Conservation (phyloP, 2,329 filamentous ascomycete genomes). For the Xylaria polymorpha region DNA sequence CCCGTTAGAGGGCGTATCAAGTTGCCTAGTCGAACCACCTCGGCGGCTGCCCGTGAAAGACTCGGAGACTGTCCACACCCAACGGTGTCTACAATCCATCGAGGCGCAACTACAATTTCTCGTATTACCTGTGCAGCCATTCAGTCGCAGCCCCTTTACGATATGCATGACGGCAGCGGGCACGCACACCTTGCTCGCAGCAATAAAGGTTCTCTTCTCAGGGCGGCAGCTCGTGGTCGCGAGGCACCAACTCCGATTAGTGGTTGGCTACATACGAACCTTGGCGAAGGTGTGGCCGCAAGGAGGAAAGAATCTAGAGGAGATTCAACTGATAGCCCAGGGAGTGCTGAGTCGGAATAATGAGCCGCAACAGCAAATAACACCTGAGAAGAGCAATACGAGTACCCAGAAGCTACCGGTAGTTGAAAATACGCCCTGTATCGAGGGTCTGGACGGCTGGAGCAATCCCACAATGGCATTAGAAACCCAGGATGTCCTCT, state of each 20-base stretch:
- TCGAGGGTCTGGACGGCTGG: slow-evolving; percentile 32
- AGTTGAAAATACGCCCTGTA: slow-evolving; percentile 2
- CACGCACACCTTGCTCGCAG: slow-evolving; percentile 34
- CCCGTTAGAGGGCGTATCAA: slow-evolving; percentile 35
- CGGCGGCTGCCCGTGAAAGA: slow-evolving; percentile 28
- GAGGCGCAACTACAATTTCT: slow-evolving; percentile 37
- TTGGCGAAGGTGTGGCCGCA: slow-evolving; percentile 38
- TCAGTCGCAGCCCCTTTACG: slow-evolving; percentile 36
- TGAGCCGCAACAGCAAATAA: not conserved
- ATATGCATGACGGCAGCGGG: slow-evolving; percentile 40
- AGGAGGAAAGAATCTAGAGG: slow-evolving; percentile 33
- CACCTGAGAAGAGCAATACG: slow-evolving; percentile 3
- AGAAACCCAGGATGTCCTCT: slow-evolving; percentile 21
- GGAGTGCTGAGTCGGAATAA: slow-evolving; percentile 35
- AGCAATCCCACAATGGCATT: slow-evolving; percentile 10
- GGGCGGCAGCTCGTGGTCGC: slow-evolving; percentile 37
- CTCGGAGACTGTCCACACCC: slow-evolving; percentile 32
- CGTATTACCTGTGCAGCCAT: slow-evolving; percentile 34
- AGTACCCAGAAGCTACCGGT: not conserved
- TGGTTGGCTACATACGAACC: slow-evolving; percentile 36
- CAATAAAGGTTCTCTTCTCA: slow-evolving; percentile 31
- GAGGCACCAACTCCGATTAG: slow-evolving; percentile 35
- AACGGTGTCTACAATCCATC: slow-evolving; percentile 39
- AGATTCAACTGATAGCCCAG: slow-evolving; percentile 35
- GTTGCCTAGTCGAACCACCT: slow-evolving; percentile 34